phyloP scores from a whole-genome alignment of 257 asterid species.

The Verbascum thapsus region DNA sequence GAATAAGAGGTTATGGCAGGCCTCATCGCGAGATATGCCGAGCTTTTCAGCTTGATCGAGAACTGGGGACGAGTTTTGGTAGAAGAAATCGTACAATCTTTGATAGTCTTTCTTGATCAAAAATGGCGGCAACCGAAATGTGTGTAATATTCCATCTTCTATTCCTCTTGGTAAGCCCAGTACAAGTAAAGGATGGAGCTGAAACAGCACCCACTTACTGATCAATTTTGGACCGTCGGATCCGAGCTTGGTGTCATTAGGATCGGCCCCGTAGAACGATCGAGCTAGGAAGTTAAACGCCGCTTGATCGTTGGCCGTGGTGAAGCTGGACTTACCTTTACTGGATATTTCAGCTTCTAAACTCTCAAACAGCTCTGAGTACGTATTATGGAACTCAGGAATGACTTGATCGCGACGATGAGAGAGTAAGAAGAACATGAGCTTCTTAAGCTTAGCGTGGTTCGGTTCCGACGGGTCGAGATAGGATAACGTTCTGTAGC shows the following conservation, averaged over 20 bases:
- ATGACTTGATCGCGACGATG: constrained; percentile 54
- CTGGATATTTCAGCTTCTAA: constrained; percentile 50
- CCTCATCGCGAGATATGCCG: constrained; percentile 52
- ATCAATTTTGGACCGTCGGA: constrained; percentile 59
- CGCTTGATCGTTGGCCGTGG: constrained; percentile 58
- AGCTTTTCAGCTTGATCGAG: constrained; percentile 51
- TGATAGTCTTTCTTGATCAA: constrained; percentile 51
- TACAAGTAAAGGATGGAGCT: constrained; percentile 46
- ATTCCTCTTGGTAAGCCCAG: constrained; percentile 43
- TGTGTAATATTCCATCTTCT: constrained; percentile 50
- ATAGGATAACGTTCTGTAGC: constrained; percentile 63
- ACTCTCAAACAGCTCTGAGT: constrained; percentile 42
- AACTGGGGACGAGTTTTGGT: constrained; percentile 37
- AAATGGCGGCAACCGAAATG: constrained; percentile 44
- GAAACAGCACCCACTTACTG: constrained; percentile 51
- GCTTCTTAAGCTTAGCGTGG: constrained; percentile 62
- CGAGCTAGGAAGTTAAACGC: constrained; percentile 68
- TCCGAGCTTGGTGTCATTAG: constrained; percentile 52
- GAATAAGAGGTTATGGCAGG: constrained; percentile 58
- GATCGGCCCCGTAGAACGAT: constrained; percentile 51
- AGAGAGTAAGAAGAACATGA: constrained; percentile 58
- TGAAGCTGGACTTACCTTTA: constrained; percentile 54
- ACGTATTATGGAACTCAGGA: constrained; percentile 55
- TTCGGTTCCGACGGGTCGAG: constrained; percentile 79
- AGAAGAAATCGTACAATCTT: constrained; percentile 46